A percentile compares a stretch with the other conserved stretches of the same genome.
Evolutionary conservation across 441 rosid genomes (phyloP).

Genomic region (Mallotus japonicus): DNA sequence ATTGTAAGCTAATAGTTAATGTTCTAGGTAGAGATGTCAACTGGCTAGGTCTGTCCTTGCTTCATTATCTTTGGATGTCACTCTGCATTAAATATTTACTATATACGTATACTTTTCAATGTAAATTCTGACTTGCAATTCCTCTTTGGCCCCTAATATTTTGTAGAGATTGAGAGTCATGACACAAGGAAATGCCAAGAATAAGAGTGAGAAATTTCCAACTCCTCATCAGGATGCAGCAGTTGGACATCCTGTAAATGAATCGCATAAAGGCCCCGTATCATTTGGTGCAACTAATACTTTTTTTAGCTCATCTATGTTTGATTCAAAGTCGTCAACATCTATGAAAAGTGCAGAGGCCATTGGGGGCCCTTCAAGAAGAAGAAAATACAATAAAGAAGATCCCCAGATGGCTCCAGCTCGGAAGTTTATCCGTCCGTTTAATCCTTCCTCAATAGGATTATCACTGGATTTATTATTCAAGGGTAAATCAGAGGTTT

Average conservation of each 20-base stretch:
- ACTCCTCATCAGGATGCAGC: constrained; percentile 95
- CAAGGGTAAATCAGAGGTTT: constrained; percentile 59
- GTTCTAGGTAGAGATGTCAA: neutral
- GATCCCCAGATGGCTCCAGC: constrained; percentile 52
- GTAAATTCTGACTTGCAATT: neutral
- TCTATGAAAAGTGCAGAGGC: constrained; percentile 37
- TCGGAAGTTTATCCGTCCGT: constrained; percentile 38
- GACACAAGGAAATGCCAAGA: constrained; percentile 60
- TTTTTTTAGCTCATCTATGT: constrained; percentile 40
- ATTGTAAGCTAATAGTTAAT: neutral
- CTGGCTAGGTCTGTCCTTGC: neutral
- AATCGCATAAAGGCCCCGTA: constrained; percentile 43
- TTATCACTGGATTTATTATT: constrained; percentile 54
- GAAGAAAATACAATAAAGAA: constrained; percentile 43
- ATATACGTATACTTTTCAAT: neutral
- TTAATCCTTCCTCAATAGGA: constrained; percentile 44
- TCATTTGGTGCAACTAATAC: constrained; percentile 43
- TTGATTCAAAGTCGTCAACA: constrained; percentile 40
- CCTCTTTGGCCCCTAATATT: constrained; percentile 3
- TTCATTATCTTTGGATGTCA: neutral
- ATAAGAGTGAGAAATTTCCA: constrained; percentile 96
- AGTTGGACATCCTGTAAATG: constrained; percentile 55
- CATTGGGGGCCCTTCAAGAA: constrained; percentile 42
- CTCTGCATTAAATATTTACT: neutral
- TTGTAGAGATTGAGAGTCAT: constrained; percentile 68